phyloP scores from a whole-genome alignment of 1,139 yeast species.

The Schwanniomyces etchellsii region DNA sequence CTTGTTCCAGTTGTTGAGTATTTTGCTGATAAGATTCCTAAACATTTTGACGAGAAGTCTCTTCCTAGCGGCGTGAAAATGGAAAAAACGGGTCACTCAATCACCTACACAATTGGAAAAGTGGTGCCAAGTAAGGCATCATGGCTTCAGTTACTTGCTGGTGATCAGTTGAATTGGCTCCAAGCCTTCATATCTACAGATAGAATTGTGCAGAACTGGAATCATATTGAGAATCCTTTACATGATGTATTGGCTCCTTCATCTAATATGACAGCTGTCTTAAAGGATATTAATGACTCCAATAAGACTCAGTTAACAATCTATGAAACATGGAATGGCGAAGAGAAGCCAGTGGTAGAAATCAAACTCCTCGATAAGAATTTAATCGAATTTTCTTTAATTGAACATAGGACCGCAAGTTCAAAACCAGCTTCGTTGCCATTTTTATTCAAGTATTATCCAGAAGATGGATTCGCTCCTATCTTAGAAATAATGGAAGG shows the following conservation, averaged over 20 bases:
- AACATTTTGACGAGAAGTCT: conserved; percentile 8
- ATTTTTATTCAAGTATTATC: conserved; percentile 72
- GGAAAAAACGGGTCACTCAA: conserved; percentile 30
- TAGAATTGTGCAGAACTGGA: conserved; percentile 78
- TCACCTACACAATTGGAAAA: conserved; percentile 4
- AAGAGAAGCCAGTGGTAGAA: conserved; percentile 61
- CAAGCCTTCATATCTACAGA: conserved; percentile 79
- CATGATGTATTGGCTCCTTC: conserved; percentile 77
- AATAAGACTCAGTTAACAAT: conserved; percentile 58
- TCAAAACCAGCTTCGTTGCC: conserved; percentile 68
- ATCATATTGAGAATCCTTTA: conserved; percentile 74
- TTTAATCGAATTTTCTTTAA: conserved; percentile 63
- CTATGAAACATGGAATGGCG: conserved; percentile 70
- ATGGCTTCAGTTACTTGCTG: conserved; percentile 85
- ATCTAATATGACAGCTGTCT: conserved; percentile 57
- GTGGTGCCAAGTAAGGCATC: conserved; percentile 41
- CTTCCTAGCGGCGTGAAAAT: conserved; percentile 32
- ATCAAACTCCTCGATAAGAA: conserved; percentile 44
- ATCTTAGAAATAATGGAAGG: conserved; percentile 84
- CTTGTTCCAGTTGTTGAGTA: conserved; percentile 84
- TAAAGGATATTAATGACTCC: conserved; percentile 45
- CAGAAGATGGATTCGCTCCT: conserved; percentile 91
- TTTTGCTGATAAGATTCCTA: conserved; percentile 66
- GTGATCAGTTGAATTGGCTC: conserved; percentile 78
- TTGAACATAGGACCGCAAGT: conserved; percentile 87